phyloP scores from a whole-genome alignment of 176 grass and related monocot genomes.

The Zea mays region DNA sequence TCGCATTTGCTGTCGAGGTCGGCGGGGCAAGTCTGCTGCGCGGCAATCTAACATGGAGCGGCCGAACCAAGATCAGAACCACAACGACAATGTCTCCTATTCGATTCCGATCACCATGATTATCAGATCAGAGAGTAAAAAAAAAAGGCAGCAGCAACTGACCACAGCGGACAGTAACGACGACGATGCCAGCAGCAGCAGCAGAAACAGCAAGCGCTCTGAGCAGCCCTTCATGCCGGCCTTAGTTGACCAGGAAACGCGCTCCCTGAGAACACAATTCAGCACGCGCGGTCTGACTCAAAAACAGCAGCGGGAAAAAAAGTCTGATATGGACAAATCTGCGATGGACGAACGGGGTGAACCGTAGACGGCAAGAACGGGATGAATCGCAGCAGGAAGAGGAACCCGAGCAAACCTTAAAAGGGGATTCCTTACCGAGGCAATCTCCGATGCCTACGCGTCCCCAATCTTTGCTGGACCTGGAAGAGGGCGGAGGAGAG shows the following conservation, averaged over 20 bases:
- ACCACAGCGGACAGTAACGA: slow-evolving; percentile 45
- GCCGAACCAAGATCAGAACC: not conserved
- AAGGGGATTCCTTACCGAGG: too few species aligned
- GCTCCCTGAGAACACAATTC: not conserved
- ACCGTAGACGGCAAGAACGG: too few species aligned
- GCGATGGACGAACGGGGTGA: too few species aligned
- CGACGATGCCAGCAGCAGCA: slow-evolving; percentile 36
- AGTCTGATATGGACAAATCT: too few species aligned
- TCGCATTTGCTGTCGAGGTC: slow-evolving; percentile 56
- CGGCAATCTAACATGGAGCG: slow-evolving; percentile 38
- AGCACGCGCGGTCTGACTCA: too few species aligned
- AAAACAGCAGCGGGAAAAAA: too few species aligned
- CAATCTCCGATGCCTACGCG: too few species aligned
- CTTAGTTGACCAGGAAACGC: not conserved
- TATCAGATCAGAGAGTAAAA: not conserved
- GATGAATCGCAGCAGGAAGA: too few species aligned
- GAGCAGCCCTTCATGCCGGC: slow-evolving; percentile 47
- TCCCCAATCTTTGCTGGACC: too few species aligned
- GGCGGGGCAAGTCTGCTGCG: slow-evolving; percentile 53
- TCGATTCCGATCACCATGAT: too few species aligned
- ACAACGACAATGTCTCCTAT: not conserved
- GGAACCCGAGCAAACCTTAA: too few species aligned
- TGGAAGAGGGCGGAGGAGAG: too few species aligned
- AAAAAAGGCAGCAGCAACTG: not conserved
- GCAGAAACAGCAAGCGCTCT: slow-evolving; percentile 35